Base-by-base conservation (phyloP, 2,329 filamentous ascomycete species). In the Aspergillus aculeatus region DNA sequence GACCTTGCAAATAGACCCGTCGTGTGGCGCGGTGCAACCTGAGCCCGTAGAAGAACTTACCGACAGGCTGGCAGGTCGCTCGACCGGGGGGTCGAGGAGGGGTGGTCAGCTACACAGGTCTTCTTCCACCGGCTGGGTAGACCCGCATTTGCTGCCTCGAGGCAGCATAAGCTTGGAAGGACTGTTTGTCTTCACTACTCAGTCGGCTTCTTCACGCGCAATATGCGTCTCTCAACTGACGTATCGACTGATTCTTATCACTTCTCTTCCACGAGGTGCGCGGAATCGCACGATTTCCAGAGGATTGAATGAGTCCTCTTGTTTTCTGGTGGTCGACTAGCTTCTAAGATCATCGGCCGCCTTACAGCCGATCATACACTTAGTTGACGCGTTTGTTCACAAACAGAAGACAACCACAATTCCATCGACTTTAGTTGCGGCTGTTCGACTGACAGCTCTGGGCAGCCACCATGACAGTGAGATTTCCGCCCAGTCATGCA, bases 1-100 rank as follows among this genome's bases (percentile, higher is more conserved):
- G n/a, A n/a, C 47, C 23, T 59, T 62, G 57, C 47, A 29, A 23
- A 14, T 57, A 50, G 24, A 35, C 19, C 50, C 50, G 19, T 47
- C 57, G 19, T 29, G 48, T 26, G 48, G 50, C 21, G 56, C 38
- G 14, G 41, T 24, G 32, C 38, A 58, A 23, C 47, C 50, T 16
- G 62, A 68, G 12, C 63, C 66, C 9, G 50, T 66, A 11, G 66
- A 68, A 50, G 58, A 62, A 47, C 48, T 69, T 48, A 57, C 64
- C 29, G 62, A 68, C 48, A 55, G 47, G 26, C 21, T 67, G 48
- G 56, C 63, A 21, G 61, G 64, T 48, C 67, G 62, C 31, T 63
- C 58, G 10, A 56, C 59, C 5, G 51, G 51, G 23, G 4, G 23
- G 23, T 31, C 62, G 66, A 32, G 63, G 66, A 49, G 24, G 54